Conservation (phyloP, 106 monocot species). For the Dendrobium chrysotoxum region DNA sequence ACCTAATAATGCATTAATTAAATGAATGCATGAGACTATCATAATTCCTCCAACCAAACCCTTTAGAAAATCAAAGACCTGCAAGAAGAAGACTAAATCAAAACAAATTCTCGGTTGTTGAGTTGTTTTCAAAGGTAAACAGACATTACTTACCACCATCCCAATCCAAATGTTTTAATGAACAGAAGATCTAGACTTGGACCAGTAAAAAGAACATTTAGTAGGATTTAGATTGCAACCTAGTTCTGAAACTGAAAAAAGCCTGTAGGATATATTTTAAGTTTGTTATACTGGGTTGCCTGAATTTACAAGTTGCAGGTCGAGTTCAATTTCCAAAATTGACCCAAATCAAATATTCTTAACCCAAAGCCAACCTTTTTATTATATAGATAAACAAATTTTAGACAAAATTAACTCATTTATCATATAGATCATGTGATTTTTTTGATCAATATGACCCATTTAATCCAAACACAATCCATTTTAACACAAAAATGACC, state of each 20-base stretch:
- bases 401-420: too few species aligned
- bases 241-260: not conserved
- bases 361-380: too few species aligned
- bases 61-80: constrained; percentile 52
- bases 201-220: not conserved
- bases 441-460: too few species aligned
- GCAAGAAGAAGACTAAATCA: constrained; percentile 16
- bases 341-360: too few species aligned
- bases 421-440: too few species aligned
- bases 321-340: too few species aligned
- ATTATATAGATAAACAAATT: too few species aligned
- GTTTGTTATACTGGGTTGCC: not conserved
- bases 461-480: too few species aligned
- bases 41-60: constrained; percentile 64
- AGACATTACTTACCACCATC: not conserved
- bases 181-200: not conserved
- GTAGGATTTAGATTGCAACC: not conserved
- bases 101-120: not conserved
- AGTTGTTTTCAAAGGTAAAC: not conserved
- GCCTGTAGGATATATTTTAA: not conserved
- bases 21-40: constrained; percentile 65
- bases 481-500: too few species aligned
- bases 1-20: constrained; percentile 57
- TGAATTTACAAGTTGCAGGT: not conserved
- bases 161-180: not conserved